Base-by-base conservation (phyloP, 805 yeast genomes). In the Candida mattraensis region DNA sequence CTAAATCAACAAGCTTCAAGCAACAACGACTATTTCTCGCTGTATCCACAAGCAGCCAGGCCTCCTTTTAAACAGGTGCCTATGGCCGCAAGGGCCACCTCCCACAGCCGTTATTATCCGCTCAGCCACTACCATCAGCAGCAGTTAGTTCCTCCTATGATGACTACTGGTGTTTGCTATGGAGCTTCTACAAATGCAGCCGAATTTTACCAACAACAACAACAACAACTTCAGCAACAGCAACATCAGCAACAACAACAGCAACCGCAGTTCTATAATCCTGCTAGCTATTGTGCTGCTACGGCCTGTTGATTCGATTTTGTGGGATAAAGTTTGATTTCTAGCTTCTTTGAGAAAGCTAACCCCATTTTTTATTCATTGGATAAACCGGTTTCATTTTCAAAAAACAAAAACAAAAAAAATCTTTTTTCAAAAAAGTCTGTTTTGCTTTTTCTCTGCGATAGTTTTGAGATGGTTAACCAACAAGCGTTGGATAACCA, bases 261-360 rank as follows among this genome's bases (percentile, higher is more conserved):
- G 24, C 28, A 31, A 5, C 41, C 34, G 14, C 33, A 24, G 14
- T 30, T 36, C 11, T 40, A 45, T 33, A 30, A 35, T 25, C 19
- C 44, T 9, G 25, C 25, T 15, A 37, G 20, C 32, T 48, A 42
- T 20, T 43, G 50, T 33, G 41, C 54, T 24, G 47, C 56, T 4
- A 34, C 51, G 20, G 54, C 56, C n/a, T 48, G 51, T 31, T 52
- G 29, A 42, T n/a, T n/a, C n/a, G n/a, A n/a, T n/a, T n/a, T n/a
- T n/a, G n/a, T n/a, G 24, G n/a, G 24, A 21, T 9, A n/a, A 21
- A 21, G 9, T n/a, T 9, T 13, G 28, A 12, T 24, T 24, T 9
- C 10, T 12, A 12, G 28, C 12, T 24, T 10, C 7, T 14, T 27
- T 27, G 9, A 27, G 10, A 15, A 7, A 17, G 18, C 9, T 20